phyloP scores from a whole-genome alignment of 1,139 yeast genomes.

The Suhomyces maxii region DNA sequence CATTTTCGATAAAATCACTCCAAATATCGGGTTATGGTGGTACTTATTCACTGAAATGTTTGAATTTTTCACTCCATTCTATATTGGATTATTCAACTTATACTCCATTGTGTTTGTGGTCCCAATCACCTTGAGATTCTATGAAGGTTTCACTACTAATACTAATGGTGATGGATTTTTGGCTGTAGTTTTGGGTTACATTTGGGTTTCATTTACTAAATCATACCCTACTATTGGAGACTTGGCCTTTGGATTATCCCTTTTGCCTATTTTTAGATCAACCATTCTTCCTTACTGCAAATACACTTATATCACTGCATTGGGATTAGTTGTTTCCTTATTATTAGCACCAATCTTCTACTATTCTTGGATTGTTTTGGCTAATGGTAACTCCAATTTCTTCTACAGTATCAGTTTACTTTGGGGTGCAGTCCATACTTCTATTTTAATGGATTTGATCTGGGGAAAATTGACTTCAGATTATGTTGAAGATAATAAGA shows the following conservation, averaged over 20 bases:
- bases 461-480: conserved; percentile 82
- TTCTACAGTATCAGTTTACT: conserved; percentile 90
- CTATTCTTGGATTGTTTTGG: conserved; percentile 91
- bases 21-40: conserved; percentile 98
- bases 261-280: conserved; percentile 57
- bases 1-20: conserved; percentile 66
- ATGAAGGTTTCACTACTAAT: conserved; percentile 21
- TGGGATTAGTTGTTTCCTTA: conserved; percentile 40
- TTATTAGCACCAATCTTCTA: conserved; percentile 83
- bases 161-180: conserved; percentile 56
- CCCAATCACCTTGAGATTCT: conserved; percentile 74
- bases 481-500: conserved; percentile 51
- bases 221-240: conserved; percentile 91
- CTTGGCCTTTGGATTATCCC: conserved; percentile 63
- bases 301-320: conserved; percentile 33
- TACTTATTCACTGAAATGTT: conserved; percentile 95
- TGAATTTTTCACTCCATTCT: conserved; percentile 82
- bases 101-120: conserved; percentile 66
- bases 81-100: conserved; percentile 78
- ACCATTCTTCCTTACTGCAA: conserved; percentile 38
- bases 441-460: conserved; percentile 70
- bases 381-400: conserved; percentile 94
- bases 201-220: conserved; percentile 73
- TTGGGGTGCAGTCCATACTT: conserved; percentile 70
- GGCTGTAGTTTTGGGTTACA: conserved; percentile 60